Percentiles rank a stretch among this genome's conserved stretches.
These are phyloP conservation scores for Penstemon eatonii DNA, from an alignment of 257 asterid species.

Conservation along the genomic window DNA sequence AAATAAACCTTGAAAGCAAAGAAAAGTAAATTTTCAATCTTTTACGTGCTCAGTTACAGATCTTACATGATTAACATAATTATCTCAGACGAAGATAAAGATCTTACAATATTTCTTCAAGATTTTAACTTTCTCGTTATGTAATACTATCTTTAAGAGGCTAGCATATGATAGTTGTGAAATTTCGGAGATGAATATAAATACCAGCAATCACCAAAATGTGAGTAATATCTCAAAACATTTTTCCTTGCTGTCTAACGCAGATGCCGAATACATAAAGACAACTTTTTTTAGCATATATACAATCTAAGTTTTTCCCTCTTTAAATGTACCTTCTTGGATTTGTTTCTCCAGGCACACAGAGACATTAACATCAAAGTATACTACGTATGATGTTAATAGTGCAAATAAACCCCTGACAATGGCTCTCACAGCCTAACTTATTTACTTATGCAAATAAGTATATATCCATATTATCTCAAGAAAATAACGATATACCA, in stretches of 20 bases:
- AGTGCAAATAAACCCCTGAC: slow-evolving; percentile 8
- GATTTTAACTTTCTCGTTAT: background rate
- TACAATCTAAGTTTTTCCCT: slow-evolving; percentile 9
- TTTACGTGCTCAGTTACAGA: slow-evolving; percentile 3
- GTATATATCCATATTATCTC: no score
- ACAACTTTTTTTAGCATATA: background rate
- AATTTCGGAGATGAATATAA: slow-evolving; percentile 14
- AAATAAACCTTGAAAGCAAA: background rate
- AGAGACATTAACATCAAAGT: background rate
- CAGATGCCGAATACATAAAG: background rate
- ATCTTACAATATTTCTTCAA: background rate
- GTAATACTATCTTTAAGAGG: background rate
- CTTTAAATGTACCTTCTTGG: background rate
- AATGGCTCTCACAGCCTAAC: slow-evolving; percentile 12
- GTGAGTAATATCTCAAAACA: slow-evolving; percentile 16
- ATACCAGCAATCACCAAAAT: slow-evolving; percentile 15
- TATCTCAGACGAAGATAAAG: slow-evolving; percentile 11
- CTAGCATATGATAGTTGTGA: background rate
- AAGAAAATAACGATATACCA: no score
- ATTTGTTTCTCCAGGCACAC: slow-evolving; percentile 4
- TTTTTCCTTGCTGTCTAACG: background rate
- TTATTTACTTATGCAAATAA: background rate
- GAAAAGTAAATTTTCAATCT: slow-evolving; percentile 6
- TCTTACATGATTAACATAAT: slow-evolving; percentile 19
- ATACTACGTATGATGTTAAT: slow-evolving; percentile 7